Conservation (phyloP, 257 asterid species). For the Eucommia ulmoides region DNA sequence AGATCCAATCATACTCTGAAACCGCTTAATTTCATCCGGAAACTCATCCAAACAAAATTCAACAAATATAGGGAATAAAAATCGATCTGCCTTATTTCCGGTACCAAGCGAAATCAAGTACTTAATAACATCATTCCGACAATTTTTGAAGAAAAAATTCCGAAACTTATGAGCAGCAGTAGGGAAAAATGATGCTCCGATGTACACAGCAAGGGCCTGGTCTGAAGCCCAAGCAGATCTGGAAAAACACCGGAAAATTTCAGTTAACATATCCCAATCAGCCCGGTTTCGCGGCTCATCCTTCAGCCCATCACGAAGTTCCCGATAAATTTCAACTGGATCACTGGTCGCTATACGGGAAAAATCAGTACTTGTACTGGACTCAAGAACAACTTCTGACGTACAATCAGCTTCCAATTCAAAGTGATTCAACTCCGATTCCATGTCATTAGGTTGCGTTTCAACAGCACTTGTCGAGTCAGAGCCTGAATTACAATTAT, state of each 20-base stretch:
- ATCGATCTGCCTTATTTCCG: conserved; percentile 52
- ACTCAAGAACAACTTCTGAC: conserved; percentile 5
- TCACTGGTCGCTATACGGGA: conserved; percentile 27
- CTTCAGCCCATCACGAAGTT: conserved; percentile 26
- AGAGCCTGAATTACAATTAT: not conserved
- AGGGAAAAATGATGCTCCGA: conserved; percentile 70
- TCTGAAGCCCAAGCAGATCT: conserved; percentile 75
- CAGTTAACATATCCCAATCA: conserved; percentile 46
- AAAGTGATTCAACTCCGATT: conserved; percentile 10
- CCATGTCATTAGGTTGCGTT: not conserved
- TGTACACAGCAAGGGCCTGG: conserved; percentile 76
- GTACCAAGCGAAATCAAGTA: conserved; percentile 58
- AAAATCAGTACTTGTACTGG: conserved; percentile 16
- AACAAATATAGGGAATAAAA: conserved; percentile 72
- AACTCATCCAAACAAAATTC: conserved; percentile 75
- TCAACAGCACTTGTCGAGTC: not conserved
- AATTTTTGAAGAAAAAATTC: conserved; percentile 37
- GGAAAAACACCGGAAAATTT: conserved; percentile 42
- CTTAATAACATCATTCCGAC: conserved; percentile 36
- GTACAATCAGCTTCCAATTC: conserved; percentile 19
- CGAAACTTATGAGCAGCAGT: conserved; percentile 50
- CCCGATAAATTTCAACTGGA: conserved; percentile 53
- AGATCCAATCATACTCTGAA: conserved; percentile 65
- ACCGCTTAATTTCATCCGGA: conserved; percentile 60
- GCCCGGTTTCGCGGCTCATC: conserved; percentile 18